Evolutionary conservation across 169 alveolate genomes (phyloP), one percentile per base, ranked within the genome.

Genomic region (Plasmodium gaboni): DNA sequence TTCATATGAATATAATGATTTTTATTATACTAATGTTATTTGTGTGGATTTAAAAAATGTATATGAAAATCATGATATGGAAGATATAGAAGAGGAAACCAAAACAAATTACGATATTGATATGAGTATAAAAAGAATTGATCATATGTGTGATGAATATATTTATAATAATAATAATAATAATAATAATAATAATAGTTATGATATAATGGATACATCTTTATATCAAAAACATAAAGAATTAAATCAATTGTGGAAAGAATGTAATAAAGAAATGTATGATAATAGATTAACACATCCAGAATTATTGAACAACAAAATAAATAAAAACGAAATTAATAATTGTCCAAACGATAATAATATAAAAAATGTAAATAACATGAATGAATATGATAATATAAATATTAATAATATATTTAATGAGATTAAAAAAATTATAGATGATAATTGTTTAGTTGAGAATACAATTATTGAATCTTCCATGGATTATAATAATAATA

Each of bases 1-100:
- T 22, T 85, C 92, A 7, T 70, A 85, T 57, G 87, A 55, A n/a
- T 70, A 57, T 32, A 69, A 85, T 51, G 92, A 85, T 57, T 85
- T 70, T 51, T 85, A 85, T 60, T 85, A 85, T 24, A 48, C 42
- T 2, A 74, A 85, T 85, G 87, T 64, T 22, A 42, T 85, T 13
- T 59, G 87, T 7, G 92, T 85, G 26, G 87, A 85, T 24, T 28
- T 85, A 68, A 71, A 85, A 70, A 69, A 85, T 38, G 19, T 65
- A 7, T 68, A 63, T 38, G 65, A 64, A 12, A 17, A 64, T 15
- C 69, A 71, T 3, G 55, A 71, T 9, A 53, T 51, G 9, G 68
- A 50, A 76, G 26, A 28, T 59, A 38, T 4, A 38, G 28, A 61
- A 48, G 78, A 69, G 22, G 63, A 69, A 1, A 24, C 46, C 7